Percentiles rank a stretch among this genome's conserved stretches.
phyloP scores from a whole-genome alignment of 768 basidiomycete species.

The Suillus discolor region DNA sequence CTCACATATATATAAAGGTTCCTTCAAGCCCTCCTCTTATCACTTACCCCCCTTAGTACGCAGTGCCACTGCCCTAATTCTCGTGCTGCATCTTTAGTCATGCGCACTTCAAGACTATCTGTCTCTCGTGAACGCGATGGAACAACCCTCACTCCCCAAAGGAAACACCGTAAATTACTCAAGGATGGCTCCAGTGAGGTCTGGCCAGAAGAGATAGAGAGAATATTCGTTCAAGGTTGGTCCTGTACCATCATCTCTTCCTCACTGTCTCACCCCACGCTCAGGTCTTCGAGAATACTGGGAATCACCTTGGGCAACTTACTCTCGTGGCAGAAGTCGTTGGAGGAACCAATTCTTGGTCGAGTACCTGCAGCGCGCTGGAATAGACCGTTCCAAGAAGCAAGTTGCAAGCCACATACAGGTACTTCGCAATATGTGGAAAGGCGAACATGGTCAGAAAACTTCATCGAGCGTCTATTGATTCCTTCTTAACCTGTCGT shows the following conservation, averaged over 20 bases:
- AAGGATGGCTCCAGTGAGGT: conserved; percentile 80
- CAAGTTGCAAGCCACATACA: conserved; percentile 91
- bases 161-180: conserved; percentile 83
- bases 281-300: conserved; percentile 76
- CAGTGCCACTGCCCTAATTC: background rate
- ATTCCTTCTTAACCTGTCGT: conserved; percentile 3
- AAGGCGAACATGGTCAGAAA: conserved; percentile 68
- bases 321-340: conserved; percentile 74
- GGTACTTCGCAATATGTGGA: conserved; percentile 87
- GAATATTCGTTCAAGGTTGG: conserved; percentile 74
- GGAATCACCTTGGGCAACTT: conserved; percentile 80
- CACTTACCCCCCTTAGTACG: no score
- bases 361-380: conserved; percentile 71
- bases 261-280: conserved; percentile 1
- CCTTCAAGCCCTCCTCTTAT: conserved; percentile 21
- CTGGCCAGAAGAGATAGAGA: conserved; percentile 81
- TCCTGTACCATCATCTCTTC: conserved; percentile 4
- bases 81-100: conserved; percentile 1
- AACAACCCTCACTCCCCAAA: conserved; percentile 59
- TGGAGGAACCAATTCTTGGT: conserved; percentile 88
- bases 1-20: conserved; percentile 41
- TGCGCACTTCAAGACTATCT: conserved; percentile 29
- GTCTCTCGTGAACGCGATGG: conserved; percentile 23
- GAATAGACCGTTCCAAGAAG: conserved; percentile 78
- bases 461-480: conserved; percentile 5